Conservation (phyloP, 2,329 filamentous ascomycete species). For the Xylaria sp. region DNA sequence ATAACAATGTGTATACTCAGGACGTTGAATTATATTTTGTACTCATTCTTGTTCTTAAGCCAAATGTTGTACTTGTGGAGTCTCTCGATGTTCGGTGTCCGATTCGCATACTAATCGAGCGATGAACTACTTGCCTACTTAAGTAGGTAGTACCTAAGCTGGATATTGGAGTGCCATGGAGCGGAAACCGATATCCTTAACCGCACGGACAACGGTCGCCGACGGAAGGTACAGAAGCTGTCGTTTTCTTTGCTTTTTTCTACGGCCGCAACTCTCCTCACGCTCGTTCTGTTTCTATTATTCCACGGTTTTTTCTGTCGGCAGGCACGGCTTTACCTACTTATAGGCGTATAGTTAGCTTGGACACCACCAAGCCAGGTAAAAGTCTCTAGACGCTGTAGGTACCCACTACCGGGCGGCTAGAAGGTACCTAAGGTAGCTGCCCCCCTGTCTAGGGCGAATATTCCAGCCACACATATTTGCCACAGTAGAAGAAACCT, state of each 20-base stretch:
- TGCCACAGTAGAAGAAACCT: slow-evolving; percentile 22
- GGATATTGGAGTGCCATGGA: background rate
- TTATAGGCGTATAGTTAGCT: too few species aligned
- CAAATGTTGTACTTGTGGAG: background rate
- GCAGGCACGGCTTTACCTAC: too few species aligned
- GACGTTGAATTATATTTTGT: background rate
- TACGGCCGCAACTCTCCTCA: too few species aligned
- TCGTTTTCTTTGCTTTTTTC: background rate
- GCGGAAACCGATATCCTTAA: background rate
- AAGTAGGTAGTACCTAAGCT: background rate
- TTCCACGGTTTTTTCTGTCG: background rate
- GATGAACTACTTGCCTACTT: background rate
- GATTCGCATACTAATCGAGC: background rate
- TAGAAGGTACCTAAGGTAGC: background rate
- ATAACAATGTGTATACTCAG: background rate
- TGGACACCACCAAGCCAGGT: too few species aligned
- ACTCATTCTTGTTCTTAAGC: background rate
- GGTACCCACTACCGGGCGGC: background rate
- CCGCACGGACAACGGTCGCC: background rate
- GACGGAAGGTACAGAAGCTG: background rate
- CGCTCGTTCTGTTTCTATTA: background rate
- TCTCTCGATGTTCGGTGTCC: background rate
- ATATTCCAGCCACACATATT: slow-evolving; percentile 34
- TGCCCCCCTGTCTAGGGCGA: background rate
- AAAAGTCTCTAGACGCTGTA: too few species aligned